Evolutionary conservation across 2,329 filamentous ascomycete species (phyloP), one percentile per base, ranked within the genome.

Genomic region (Colletotrichum plurivorum): DNA sequence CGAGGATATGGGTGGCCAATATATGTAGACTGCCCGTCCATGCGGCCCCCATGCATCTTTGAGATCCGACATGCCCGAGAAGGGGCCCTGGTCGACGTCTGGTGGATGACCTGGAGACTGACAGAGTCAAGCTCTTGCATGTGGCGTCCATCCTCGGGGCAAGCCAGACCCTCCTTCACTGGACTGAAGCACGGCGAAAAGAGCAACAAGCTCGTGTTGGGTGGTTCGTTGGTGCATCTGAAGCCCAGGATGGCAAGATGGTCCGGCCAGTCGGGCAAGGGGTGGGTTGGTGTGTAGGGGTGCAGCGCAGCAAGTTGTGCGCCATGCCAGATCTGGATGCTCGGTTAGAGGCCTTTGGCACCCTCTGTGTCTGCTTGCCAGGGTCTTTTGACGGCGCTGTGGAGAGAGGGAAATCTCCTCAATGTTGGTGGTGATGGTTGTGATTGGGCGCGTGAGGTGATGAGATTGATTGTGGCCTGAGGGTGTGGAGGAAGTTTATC

Each of bases 391-490:
- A 63, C 36, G 18, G 53, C 8, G 53, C 7, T 52, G 59, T 67
- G 59, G 64, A 39, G 59, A 63, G 41, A 18, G 22, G 2, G 27
- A 25, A 48, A 10, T 20, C n/a, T 54, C 20, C 41, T 31, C 9
- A 12, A 20, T 5, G 57, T 15, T 16, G 12, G 27, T n/a, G 15
- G 1, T 58, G 46, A 52, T 15, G 8, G 5, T 10, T 1, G 0
- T 63, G 46, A 67, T 67, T 67, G 64, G 64, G 18, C 16, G 39
- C 39, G 7, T 2, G 41, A 27, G 16, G 45, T 48, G 59, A 15
- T 36, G 3, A 67, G 59, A 63, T 67, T 67, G 64, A 63, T 48
- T 53, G 57, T 63, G 64, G 53, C 49, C 52, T 53, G 53, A 63
- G 53, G 18, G 36, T 22, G 45, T 20, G 20, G 54, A 25, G 39